Evolutionary conservation across 225 moss, liverwort and hornwort species (phyloP), one percentile per base, ranked within the genome.

Genomic region (Sphagnum contortum): DNA sequence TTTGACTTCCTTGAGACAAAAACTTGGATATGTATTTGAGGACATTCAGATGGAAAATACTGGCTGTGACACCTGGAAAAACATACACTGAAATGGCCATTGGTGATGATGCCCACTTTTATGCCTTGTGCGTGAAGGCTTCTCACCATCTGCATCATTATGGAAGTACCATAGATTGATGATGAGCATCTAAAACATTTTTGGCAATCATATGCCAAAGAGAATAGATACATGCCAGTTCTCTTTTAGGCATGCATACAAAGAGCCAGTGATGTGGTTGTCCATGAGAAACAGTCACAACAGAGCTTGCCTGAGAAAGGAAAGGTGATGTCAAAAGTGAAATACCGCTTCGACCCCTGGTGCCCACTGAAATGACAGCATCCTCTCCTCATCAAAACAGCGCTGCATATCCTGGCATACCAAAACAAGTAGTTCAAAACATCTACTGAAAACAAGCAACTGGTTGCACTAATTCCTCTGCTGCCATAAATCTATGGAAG

Each of bases 31-130:
- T 29, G 29, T 29, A 1, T 29, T 29, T 29, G 29, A 29, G 29
- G 29, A 29, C 29, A 29, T 29, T 29, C 29, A 29, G 29, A 29
- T 29, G 29, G 29, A 29, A 29, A 29, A 29, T 29, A 29, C 29
- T 29, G 29, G 29, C 29, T 29, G 29, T 29, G 29, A 29, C 29
- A 1, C 29, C 29, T 29, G 29, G 29, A 29, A 29, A 29, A 29
- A 61, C 70, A 71, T 75, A 95, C 94, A 81, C 61, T 68, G 69
- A 83, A 72, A 74, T 92, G 92, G 5, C 96, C 96, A 62, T 96
- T 96, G 3, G 96, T 96, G 44, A 96, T 92, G 69, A 96, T 83
- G 63, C 96, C 96, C 64, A 90, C 71, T 87, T 85, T 89, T 66
- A 92, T 80, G 55, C 92, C 83, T 57, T 77, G 47, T 60, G 61